Evolutionary conservation across 139 green algal genomes (phyloP), one percentile per base, ranked within the genome.

Genomic region (Volvox reticuliferus): DNA sequence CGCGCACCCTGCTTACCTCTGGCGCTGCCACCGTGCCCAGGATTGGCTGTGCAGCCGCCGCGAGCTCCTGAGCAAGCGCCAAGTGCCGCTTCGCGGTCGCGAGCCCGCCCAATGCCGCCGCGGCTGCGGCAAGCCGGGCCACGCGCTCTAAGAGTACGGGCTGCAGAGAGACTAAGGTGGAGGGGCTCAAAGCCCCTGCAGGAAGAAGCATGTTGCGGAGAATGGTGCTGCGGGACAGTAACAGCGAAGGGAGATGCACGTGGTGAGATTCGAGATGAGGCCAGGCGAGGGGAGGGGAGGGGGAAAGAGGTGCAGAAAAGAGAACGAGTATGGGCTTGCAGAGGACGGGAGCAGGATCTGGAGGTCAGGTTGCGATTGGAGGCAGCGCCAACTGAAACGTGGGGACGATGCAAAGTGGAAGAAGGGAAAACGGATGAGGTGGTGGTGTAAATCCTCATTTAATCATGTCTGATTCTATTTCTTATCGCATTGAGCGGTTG

Each of bases 161-260:
- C 0, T 67, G 65, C 24, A 76, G 35, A 24, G 83, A 26, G 26
- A 68, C 83, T 26, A 65, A 63, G 67, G 83, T 24, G 67, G 83
- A 63, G 36, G 67, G 36, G 12, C 19, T 30, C 1, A 21, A 18
- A 17, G 78, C 37, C 32, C 44, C 79, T 6, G n/a, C 5, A 9
- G 63, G n/a, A 33, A 89, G 83, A 36, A 89, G 67, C 83, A 89
- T 26, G 26, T 5, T 37, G 22, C 68, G 83, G 9, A 89, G 83
- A 36, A 50, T 80, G 67, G 67, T 18, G 24, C 83, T 89, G 83
- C 3, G 76, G 76, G 12, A 20, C 30, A 18, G 76, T n/a, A 61
- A 36, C 32, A 36, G 76, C 33, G 24, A 14, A 36, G 76, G 76
- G 65, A 12, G 65, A 73, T 24, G 12, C 21, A 73, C 2, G 65